phyloP scores from a whole-genome alignment of 192 early-diverging fungal genomes.

The Backusella westeae region DNA sequence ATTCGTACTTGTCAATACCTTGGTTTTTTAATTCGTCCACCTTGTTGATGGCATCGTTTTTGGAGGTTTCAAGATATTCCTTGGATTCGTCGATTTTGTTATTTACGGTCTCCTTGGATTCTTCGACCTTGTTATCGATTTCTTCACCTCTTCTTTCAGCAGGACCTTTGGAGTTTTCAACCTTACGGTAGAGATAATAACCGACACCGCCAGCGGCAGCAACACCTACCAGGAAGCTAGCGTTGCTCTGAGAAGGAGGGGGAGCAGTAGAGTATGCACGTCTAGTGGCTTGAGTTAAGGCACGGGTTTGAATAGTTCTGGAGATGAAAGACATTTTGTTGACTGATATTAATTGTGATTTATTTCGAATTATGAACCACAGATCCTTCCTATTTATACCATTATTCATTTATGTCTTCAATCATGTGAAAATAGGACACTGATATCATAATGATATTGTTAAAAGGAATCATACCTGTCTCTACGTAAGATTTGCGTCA shows the following conservation, averaged over 20 bases:
- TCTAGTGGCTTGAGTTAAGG: background rate
- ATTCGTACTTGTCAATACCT: background rate
- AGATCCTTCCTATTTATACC: background rate
- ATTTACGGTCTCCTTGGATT: background rate
- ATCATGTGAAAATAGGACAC: background rate
- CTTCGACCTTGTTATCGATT: background rate
- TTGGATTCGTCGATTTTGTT: constrained; percentile 6
- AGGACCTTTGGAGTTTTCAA: background rate
- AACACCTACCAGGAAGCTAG: background rate
- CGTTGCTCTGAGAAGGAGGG: background rate
- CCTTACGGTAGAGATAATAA: constrained; percentile 2
- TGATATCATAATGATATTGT: background rate
- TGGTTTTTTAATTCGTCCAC: background rate
- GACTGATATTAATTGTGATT: background rate
- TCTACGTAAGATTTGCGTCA: background rate
- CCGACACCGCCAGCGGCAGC: constrained; percentile 4
- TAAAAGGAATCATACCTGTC: background rate
- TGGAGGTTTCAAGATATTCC: background rate
- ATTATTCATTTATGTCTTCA: background rate
- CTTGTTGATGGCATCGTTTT: background rate
- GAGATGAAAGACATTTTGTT: constrained; percentile 4
- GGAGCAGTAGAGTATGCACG: constrained; percentile 13
- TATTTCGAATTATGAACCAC: background rate
- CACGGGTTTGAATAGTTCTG: constrained; percentile 1
- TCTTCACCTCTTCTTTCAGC: background rate